These are phyloP conservation scores for Suillus subluteus DNA, from an alignment of 768 basidiomycete species.

Conservation along the genomic window DNA sequence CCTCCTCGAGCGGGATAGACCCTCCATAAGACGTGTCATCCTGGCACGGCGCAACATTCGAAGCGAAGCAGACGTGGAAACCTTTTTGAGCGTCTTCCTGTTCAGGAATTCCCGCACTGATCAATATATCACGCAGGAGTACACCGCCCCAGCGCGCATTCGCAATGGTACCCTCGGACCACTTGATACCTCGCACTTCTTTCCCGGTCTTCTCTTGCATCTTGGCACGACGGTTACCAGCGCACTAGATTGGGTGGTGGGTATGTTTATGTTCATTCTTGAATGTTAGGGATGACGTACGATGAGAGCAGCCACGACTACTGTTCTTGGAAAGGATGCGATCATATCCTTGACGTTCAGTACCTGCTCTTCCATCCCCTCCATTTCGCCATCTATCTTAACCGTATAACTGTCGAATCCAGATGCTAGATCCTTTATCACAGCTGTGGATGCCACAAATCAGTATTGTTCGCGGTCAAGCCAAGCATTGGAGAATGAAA, in stretches of 20 bases:
- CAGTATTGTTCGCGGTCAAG: neutral
- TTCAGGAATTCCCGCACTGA: constrained; percentile 42
- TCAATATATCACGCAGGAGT: constrained; percentile 58
- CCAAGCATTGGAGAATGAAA: neutral
- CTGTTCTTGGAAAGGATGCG: constrained; percentile 20
- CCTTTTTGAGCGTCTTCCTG: constrained; percentile 24
- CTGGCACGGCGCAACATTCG: constrained; percentile 61
- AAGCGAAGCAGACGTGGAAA: constrained; percentile 62
- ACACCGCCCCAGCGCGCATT: constrained; percentile 72
- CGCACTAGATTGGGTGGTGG: constrained; percentile 43
- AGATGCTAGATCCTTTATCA: constrained; percentile 27
- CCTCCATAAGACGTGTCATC: constrained; percentile 66
- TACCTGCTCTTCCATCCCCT: constrained; percentile 15
- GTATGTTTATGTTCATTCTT: constrained; percentile 3
- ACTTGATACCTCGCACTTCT: constrained; percentile 58
- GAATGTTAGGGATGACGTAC: constrained; percentile 35
- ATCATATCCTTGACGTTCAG: constrained; percentile 27
- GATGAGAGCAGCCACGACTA: constrained; percentile 59
- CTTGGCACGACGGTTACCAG: constrained; percentile 68
- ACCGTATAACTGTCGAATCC: constrained; percentile 27
- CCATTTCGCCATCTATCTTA: constrained; percentile 31
- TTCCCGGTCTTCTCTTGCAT: constrained; percentile 57
- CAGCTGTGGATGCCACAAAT: constrained; percentile 26
- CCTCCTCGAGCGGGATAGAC: constrained; percentile 60
- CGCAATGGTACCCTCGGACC: constrained; percentile 71